A percentile compares a stretch with the other conserved stretches of the same genome.
Conservation (phyloP, 225 moss, liverwort and hornwort genomes). For the Physcomitrium patens region DNA sequence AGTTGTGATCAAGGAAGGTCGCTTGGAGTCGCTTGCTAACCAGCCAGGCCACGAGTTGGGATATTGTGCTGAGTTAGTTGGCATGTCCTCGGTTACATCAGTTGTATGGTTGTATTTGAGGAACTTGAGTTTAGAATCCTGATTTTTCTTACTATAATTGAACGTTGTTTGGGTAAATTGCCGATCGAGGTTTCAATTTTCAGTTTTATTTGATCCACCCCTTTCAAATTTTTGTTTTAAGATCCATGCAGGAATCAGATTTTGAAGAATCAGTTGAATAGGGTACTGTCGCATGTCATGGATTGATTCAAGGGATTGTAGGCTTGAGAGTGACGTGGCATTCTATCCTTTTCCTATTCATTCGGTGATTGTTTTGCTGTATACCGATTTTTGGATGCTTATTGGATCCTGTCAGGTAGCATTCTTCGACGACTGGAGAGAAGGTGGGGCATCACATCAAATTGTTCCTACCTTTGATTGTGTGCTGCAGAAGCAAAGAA, state of each 20-base stretch:
- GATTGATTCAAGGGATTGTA: not conserved
- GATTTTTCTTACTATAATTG: not conserved
- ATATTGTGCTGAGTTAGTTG: not conserved
- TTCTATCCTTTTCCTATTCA: not conserved
- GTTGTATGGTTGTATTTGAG: not conserved
- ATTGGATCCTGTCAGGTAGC: not conserved
- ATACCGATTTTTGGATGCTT: not conserved
- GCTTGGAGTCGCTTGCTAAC: not conserved
- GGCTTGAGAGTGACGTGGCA: not conserved
- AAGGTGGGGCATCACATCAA: not conserved
- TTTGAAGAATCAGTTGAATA: not conserved
- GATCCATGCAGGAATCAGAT: not conserved
- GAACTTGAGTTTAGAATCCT: no score
- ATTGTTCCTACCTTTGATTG: not conserved
- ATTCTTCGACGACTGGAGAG: not conserved
- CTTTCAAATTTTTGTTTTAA: not conserved
- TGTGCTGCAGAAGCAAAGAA: conserved; percentile 15
- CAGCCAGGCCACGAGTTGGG: no score
- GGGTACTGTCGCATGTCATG: not conserved
- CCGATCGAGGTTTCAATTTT: not conserved
- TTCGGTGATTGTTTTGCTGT: not conserved
- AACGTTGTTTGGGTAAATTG: not conserved
- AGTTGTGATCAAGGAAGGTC: not conserved
- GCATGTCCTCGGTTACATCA: not conserved
- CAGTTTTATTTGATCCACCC: no score